Evolutionary conservation across 164 flowering plant species (phyloP).

Genomic region (Pachysandra terminalis): DNA sequence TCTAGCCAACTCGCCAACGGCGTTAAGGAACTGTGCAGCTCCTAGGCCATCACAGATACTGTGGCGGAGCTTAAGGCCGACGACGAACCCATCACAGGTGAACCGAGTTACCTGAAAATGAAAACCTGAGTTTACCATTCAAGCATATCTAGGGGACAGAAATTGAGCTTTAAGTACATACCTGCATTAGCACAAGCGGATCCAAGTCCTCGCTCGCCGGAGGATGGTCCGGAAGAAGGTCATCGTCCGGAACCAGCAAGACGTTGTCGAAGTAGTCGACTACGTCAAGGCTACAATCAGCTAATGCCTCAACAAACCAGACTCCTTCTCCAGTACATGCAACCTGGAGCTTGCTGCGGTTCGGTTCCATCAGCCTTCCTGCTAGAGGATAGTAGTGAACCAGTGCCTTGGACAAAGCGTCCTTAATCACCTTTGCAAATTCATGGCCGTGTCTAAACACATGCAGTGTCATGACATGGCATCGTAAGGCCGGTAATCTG

Average conservation of each 20-base stretch:
- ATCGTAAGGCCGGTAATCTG: conserved; percentile 34
- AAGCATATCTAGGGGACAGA: too few species aligned
- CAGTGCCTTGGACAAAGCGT: conserved; percentile 53
- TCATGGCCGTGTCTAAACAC: conserved; percentile 41
- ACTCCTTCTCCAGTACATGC: conserved; percentile 48
- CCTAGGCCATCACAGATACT: conserved; percentile 69
- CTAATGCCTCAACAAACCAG: conserved; percentile 56
- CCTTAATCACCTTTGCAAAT: conserved; percentile 31
- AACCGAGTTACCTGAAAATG: conserved; percentile 51
- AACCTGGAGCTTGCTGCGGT: conserved; percentile 28
- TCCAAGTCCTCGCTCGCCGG: conserved; percentile 21
- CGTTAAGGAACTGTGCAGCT: conserved; percentile 62
- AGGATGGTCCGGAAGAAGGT: conserved; percentile 45
- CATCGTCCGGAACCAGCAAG: conserved; percentile 25
- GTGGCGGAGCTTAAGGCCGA: conserved; percentile 64
- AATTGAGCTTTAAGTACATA: conserved; percentile 6
- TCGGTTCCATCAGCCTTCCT: conserved; percentile 37
- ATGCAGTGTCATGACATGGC: conserved; percentile 47
- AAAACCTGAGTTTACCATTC: neutral
- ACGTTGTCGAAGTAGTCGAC: conserved; percentile 39
- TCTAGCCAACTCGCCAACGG: conserved; percentile 58
- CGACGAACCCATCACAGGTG: conserved; percentile 53
- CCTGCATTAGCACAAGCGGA: conserved; percentile 66
- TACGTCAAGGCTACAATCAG: conserved; percentile 36
- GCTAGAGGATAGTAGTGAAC: conserved; percentile 74